These are phyloP conservation scores for Cladosporium sp. DNA, from an alignment of 2,329 filamentous ascomycete genomes.

Conservation along the genomic window DNA sequence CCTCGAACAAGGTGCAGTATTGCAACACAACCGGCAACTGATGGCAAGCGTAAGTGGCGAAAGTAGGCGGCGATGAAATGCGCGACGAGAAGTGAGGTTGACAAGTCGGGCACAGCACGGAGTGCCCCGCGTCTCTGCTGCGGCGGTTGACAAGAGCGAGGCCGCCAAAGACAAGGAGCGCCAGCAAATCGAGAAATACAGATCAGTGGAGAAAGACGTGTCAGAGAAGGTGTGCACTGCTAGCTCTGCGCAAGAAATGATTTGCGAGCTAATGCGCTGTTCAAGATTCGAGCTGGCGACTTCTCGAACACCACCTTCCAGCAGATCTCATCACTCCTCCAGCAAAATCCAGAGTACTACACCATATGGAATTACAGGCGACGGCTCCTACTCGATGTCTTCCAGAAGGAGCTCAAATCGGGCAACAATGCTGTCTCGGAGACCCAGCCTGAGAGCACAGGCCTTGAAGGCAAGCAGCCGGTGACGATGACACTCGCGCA, in stretches of 20 bases:
- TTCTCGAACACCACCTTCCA: slow-evolving; percentile 57
- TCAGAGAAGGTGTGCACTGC: slow-evolving; percentile 53
- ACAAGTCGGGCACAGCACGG: slow-evolving; percentile 62
- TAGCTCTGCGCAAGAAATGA: no score
- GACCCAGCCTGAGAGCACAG: neutral
- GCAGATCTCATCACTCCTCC: slow-evolving; percentile 66
- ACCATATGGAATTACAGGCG: slow-evolving; percentile 88
- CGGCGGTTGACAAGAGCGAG: slow-evolving; percentile 57
- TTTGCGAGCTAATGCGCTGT: slow-evolving; percentile 45
- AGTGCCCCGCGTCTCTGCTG: slow-evolving; percentile 57
- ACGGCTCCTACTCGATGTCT: slow-evolving; percentile 60
- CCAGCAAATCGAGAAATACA: slow-evolving; percentile 72
- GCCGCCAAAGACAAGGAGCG: slow-evolving; percentile 68
- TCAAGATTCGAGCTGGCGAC: slow-evolving; percentile 42
- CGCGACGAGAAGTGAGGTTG: slow-evolving; percentile 18
- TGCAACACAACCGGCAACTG: no score
- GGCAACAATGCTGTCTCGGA: slow-evolving; percentile 12
- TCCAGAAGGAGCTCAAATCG: slow-evolving; percentile 46
- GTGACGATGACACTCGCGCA: slow-evolving; percentile 30
- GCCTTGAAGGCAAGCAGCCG: neutral
- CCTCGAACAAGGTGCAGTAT: neutral
- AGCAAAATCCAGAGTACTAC: slow-evolving; percentile 82
- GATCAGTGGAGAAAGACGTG: slow-evolving; percentile 64
- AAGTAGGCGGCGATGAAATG: slow-evolving; percentile 30
- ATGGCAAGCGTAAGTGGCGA: slow-evolving; percentile 25